Conservation (phyloP, 768 basidiomycete genomes). For the Lactarius quietus region DNA sequence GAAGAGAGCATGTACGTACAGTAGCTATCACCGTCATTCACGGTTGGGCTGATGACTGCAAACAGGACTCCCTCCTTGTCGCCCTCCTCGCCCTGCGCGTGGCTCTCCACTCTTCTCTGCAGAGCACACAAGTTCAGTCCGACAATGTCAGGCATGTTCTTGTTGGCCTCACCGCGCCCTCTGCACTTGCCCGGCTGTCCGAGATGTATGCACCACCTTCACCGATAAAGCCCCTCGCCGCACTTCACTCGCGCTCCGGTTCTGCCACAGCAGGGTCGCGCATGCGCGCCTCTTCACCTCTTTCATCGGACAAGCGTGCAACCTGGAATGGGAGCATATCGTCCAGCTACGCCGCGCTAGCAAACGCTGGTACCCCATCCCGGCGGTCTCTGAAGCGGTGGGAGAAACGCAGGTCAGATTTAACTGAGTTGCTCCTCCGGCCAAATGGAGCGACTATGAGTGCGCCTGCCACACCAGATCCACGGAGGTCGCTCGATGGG, state of each 20-base stretch:
- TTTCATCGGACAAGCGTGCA: constrained; percentile 48
- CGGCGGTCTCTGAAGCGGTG: constrained; percentile 42
- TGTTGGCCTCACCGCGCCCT: constrained; percentile 67
- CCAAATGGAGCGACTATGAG: constrained; percentile 36
- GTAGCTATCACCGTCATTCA: background rate
- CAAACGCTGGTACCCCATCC: constrained; percentile 45
- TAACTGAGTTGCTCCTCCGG: constrained; percentile 44
- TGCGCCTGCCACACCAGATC: constrained; percentile 38
- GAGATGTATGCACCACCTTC: constrained; percentile 90
- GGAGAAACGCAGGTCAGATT: constrained; percentile 54
- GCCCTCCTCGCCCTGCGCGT: constrained; percentile 57
- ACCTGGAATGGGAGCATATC: constrained; percentile 62
- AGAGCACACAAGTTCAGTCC: constrained; percentile 74
- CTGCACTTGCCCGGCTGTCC: constrained; percentile 69
- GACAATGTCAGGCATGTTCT: constrained; percentile 80
- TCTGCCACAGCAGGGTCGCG: constrained; percentile 28
- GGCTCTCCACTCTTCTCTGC: constrained; percentile 67
- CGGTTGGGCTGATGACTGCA: constrained; percentile 29
- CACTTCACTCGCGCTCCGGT: constrained; percentile 44
- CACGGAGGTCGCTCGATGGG: constrained; percentile 31
- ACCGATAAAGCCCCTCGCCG: constrained; percentile 38
- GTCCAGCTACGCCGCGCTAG: constrained; percentile 48
- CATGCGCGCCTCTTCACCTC: constrained; percentile 32
- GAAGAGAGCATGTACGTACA: constrained; percentile 61
- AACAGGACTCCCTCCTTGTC: constrained; percentile 45